Evolutionary conservation across 768 basidiomycete genomes (phyloP).

Genomic region (Mycena pura): DNA sequence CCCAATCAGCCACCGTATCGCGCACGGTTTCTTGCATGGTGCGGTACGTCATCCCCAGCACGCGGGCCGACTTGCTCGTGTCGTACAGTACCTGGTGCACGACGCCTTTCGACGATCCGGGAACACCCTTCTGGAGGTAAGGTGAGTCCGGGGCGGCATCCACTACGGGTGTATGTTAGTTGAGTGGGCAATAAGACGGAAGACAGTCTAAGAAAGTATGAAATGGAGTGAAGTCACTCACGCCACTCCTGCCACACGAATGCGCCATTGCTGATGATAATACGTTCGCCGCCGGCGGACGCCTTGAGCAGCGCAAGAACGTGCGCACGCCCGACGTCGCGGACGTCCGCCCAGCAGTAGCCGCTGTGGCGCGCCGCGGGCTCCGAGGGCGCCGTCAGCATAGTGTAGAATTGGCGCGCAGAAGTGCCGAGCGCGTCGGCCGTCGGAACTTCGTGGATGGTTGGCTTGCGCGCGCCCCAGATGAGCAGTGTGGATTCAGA

Average conservation of each 20-base stretch:
- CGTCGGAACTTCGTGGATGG: constrained; percentile 41
- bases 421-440: constrained; percentile 45
- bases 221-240: not conserved
- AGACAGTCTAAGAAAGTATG: not conserved
- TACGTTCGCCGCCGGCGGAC: constrained; percentile 59
- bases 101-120: constrained; percentile 7
- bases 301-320: constrained; percentile 28
- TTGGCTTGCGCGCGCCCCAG: too few relatives aligned
- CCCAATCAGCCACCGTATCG: constrained; percentile 42
- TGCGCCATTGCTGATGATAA: constrained; percentile 50
- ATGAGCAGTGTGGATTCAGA: not conserved
- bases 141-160: constrained; percentile 11
- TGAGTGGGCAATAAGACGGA: not conserved
- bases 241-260: constrained; percentile 25
- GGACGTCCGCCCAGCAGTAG: constrained; percentile 15
- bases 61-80: constrained; percentile 32
- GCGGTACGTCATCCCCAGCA: constrained; percentile 41
- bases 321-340: constrained; percentile 17
- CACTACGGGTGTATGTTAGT: not conserved
- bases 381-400: not conserved
- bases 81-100: constrained; percentile 33
- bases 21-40: constrained; percentile 38
- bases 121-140: constrained; percentile 6
- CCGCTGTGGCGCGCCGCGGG: not conserved
- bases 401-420: constrained; percentile 31